phyloP scores from a whole-genome alignment of 140 eudicot species.

The Cichorium intybus region DNA sequence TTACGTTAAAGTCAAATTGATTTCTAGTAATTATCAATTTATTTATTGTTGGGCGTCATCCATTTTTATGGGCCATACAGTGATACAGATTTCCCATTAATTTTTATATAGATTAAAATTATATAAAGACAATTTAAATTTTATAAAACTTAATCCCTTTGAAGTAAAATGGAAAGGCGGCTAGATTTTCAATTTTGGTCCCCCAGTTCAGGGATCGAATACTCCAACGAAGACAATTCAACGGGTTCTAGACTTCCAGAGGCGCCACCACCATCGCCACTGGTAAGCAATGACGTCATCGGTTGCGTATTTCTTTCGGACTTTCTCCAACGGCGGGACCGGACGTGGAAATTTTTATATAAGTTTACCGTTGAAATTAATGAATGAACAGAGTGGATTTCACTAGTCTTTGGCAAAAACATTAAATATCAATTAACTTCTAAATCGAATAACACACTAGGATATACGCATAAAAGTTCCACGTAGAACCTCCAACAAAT shows the following conservation, averaged over 20 bases:
- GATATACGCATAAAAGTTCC: neutral
- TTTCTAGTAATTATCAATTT: neutral
- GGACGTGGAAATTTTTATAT: neutral
- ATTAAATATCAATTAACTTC: no score
- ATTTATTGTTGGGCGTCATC: neutral
- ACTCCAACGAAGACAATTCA: neutral
- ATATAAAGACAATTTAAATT: no score
- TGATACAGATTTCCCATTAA: neutral
- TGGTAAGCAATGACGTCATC: conserved; percentile 26
- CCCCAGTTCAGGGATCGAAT: neutral
- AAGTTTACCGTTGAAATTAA: neutral
- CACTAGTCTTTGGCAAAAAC: no score
- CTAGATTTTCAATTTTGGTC: conserved; percentile 1
- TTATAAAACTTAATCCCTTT: neutral
- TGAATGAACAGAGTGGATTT: no score
- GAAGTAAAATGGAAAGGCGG: neutral
- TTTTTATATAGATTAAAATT: neutral
- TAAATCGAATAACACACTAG: neutral
- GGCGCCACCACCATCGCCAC: neutral
- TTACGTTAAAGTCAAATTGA: neutral
- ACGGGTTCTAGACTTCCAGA: conserved; percentile 17
- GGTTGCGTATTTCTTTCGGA: neutral
- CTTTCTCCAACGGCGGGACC: neutral
- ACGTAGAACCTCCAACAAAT: no score
- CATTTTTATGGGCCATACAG: neutral